Evolutionary conservation across 1,139 yeast genomes (phyloP).

Genomic region (Saccharomyces hybrid): DNA sequence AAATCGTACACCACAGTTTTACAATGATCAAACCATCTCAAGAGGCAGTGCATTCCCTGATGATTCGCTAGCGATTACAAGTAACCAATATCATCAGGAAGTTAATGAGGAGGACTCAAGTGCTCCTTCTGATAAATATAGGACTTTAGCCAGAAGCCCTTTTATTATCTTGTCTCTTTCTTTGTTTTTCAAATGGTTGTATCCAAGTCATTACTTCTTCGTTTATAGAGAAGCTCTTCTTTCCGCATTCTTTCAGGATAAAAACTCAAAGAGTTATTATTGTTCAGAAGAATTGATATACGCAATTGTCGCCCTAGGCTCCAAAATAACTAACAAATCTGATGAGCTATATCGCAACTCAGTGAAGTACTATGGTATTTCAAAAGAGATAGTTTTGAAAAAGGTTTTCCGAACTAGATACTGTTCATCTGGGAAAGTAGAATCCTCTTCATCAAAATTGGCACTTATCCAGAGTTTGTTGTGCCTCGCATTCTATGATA

Average conservation of each 20-base stretch:
- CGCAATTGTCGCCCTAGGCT: slow-evolving; percentile 51
- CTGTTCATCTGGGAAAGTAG: slow-evolving; percentile 22
- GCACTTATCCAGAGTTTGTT: slow-evolving; percentile 41
- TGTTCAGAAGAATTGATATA: slow-evolving; percentile 45
- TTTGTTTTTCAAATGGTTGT: slow-evolving; percentile 54
- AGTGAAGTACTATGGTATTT: slow-evolving; percentile 40
- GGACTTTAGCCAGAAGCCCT: slow-evolving; percentile 42
- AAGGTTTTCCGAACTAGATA: slow-evolving; percentile 37
- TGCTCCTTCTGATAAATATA: slow-evolving; percentile 40
- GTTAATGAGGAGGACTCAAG: slow-evolving; percentile 6
- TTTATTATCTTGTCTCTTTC: slow-evolving; percentile 38
- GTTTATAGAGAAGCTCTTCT: slow-evolving; percentile 55
- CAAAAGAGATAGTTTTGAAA: slow-evolving; percentile 38
- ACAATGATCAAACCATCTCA: background rate
- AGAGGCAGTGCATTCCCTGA: slow-evolving; percentile 22
- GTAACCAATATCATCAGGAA: slow-evolving; percentile 5
- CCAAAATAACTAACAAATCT: slow-evolving; percentile 40
- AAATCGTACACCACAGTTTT: background rate
- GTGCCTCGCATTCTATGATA: slow-evolving; percentile 49
- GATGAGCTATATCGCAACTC: slow-evolving; percentile 35
- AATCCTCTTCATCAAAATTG: slow-evolving; percentile 25
- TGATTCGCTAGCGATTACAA: slow-evolving; percentile 19
- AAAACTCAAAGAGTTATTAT: slow-evolving; percentile 36
- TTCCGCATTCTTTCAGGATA: slow-evolving; percentile 46
- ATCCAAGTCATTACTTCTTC: slow-evolving; percentile 55